phyloP scores from a whole-genome alignment of 129 eudicot genomes.

The Flaveria brownii region DNA sequence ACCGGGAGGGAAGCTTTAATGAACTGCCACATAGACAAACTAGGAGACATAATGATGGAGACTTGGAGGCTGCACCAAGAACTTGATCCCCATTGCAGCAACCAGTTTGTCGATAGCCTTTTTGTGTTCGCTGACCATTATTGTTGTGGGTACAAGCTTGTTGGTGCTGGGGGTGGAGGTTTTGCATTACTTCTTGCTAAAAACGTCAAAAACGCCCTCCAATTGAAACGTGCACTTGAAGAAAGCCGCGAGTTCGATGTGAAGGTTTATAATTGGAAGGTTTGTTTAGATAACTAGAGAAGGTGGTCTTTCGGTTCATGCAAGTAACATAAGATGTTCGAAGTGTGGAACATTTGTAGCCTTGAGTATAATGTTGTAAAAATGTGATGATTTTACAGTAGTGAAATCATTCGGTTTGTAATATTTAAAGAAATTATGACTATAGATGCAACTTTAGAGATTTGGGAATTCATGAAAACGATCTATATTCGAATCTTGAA shows the following conservation, averaged over 20 bases:
- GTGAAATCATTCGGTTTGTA: not conserved
- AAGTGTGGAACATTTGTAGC: conserved; percentile 28
- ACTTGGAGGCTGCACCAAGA: conserved; percentile 98
- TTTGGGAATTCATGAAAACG: too few relatives aligned
- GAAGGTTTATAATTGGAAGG: conserved; percentile 66
- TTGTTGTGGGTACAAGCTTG: conserved; percentile 93
- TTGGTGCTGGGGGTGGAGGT: conserved; percentile 99
- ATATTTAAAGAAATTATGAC: too few relatives aligned
- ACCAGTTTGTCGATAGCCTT: conserved; percentile 73
- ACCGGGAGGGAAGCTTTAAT: conserved; percentile 93
- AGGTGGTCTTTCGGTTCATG: not conserved
- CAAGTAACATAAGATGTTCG: not conserved
- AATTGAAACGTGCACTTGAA: conserved; percentile 53
- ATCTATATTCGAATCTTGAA: too few relatives aligned
- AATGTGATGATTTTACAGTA: not conserved
- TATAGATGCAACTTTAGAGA: too few relatives aligned
- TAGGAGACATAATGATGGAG: conserved; percentile 84
- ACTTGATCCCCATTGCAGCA: conserved; percentile 95
- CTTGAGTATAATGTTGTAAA: not conserved
- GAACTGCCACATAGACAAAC: conserved; percentile 75
- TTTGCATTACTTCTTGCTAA: conserved; percentile 89
- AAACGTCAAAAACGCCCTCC: conserved; percentile 45
- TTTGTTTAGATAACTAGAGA: conserved; percentile 40
- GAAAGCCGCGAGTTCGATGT: conserved; percentile 54
- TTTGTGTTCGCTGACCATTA: conserved; percentile 63